Base-by-base conservation (phyloP, 1,139 yeast species). In the Sugiyamaella pinicola region DNA sequence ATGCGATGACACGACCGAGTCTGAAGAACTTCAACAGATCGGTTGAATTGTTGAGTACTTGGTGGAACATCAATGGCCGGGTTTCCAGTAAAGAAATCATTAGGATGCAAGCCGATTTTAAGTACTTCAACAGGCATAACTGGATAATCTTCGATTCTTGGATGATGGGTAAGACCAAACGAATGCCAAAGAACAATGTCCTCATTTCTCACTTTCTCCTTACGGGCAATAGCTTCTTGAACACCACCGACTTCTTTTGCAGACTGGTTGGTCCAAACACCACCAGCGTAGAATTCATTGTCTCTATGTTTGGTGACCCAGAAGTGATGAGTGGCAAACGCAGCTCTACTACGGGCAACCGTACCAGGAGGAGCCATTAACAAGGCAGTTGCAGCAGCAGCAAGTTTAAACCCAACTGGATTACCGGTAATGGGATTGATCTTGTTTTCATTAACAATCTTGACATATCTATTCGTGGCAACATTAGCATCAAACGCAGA, bases 71-170 rank as follows among this genome's bases (percentile, higher is more conserved):
- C 95, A 69, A 88, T 76, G 38, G 91, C 90, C 26, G 96, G 96
- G 71, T 87, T 87, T 69, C 74, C 82, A 62, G 83, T 83, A 70
- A 87, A 88, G 81, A 88, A 88, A 58, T 88, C 88, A 65, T 79
- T 74, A 51, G 96, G 96, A 50, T 79, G 77, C 58, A 88, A 77
- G 58, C 82, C 79, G 62, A 87, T 83, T 68, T 79, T 84, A 70
- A 80, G 74, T 61, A 57, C 52, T 74, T 88, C 96, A 55, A 84
- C 86, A 41, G 96, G 95, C 96, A 88, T 88, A 57, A 88, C 95
- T 51, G 96, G 96, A 86, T 86, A 88, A 72, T 88, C 96, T 74
- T 88, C 96, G 33, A 85, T 85, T 66, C 91, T 81, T 62, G 95
- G 95, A 65, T 87, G 82, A 69, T 88, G 96, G 21, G 96, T 88